Evolutionary conservation across 2,329 filamentous ascomycete genomes (phyloP), one percentile per base, ranked within the genome.

Genomic region (Talaromyces albobiverticillius): DNA sequence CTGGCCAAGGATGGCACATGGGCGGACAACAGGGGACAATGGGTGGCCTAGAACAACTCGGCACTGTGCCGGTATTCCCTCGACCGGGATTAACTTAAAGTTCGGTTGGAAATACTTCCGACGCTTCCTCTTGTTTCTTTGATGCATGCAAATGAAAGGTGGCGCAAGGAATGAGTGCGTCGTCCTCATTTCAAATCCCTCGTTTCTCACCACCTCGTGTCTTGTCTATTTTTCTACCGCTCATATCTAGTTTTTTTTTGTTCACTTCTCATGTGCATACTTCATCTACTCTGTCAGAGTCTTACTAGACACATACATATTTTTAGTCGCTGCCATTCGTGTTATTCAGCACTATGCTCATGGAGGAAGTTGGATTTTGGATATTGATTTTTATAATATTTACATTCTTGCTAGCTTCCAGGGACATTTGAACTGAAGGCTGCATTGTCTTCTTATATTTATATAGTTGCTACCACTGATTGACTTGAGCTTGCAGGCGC

Each of bases 1-100:
- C 91, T 0, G 92, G 93, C 1, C 81, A 89, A 70, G 90, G 90
- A 1, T 97, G 94, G 90, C 92, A 96, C 69, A 82, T 87, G 59
- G 83, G 83, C 57, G 70, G 69, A 3, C 85, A 87, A 60, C 84
- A 89, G 65, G 82, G 87, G 8, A 93, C 94, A 3, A 88, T 95
- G 59, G 90, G 91, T 3, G 82, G 82, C 2, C 70, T 79, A 61
- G 87, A 96, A 66, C 84, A 88, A 60, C 66, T 97, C 41, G 82
- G 86, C 31, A 95, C 92, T 0, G 79, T 90, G 25, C 87, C 87
- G 0, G 83, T 97, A 1, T 99, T 99, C 67, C 94, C 94, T 9
- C 80, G 93, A 54, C 90, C 90, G 1, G 84, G 82, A 16, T 49
- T 56, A 36, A 36, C 54, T 34, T 56, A 40, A 38, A 10, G 14